phyloP scores from a whole-genome alignment of 805 yeast species.

The Clavispora santaluciae region DNA sequence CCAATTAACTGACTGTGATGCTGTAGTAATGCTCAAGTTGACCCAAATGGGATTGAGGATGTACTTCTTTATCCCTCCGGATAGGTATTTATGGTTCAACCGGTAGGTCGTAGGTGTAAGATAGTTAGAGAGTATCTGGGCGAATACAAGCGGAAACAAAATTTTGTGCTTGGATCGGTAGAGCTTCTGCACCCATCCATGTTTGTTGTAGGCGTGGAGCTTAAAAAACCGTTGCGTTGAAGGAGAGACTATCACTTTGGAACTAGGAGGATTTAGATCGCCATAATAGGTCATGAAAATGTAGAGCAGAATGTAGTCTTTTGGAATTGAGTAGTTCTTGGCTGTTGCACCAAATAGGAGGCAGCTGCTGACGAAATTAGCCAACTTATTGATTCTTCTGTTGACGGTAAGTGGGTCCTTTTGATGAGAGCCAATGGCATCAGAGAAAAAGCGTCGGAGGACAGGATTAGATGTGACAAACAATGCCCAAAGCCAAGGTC shows the following conservation, averaged over 20 bases:
- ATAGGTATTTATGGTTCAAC: constrained; percentile 33
- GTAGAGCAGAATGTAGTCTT: constrained; percentile 34
- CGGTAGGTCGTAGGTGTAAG: constrained; percentile 35
- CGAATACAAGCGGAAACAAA: constrained; percentile 33
- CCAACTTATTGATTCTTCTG: constrained; percentile 14
- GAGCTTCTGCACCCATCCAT: constrained; percentile 15
- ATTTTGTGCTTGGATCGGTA: constrained; percentile 29
- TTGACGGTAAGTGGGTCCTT: constrained; percentile 11
- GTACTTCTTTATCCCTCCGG: constrained; percentile 25
- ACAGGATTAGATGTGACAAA: constrained; percentile 31
- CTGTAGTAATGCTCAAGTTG: constrained; percentile 28
- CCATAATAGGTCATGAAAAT: constrained; percentile 28
- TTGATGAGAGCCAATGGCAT: neutral
- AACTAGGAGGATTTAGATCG: constrained; percentile 30
- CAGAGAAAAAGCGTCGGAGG: constrained; percentile 13
- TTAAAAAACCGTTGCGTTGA: constrained; percentile 22
- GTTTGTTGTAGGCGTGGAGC: constrained; percentile 17
- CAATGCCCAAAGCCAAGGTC: constrained; percentile 25
- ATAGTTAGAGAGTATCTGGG: constrained; percentile 36
- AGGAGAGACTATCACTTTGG: constrained; percentile 26
- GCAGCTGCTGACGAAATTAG: constrained; percentile 22
- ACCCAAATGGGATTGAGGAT: constrained; percentile 40
- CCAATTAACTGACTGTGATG: constrained; percentile 24
- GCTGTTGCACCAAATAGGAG: constrained; percentile 25
- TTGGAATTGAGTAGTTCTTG: constrained; percentile 25